Percentiles rank a stretch among this genome's conserved stretches.
phyloP scores from a whole-genome alignment of 805 yeast genomes.

The Saccharomycodes ludwigii region DNA sequence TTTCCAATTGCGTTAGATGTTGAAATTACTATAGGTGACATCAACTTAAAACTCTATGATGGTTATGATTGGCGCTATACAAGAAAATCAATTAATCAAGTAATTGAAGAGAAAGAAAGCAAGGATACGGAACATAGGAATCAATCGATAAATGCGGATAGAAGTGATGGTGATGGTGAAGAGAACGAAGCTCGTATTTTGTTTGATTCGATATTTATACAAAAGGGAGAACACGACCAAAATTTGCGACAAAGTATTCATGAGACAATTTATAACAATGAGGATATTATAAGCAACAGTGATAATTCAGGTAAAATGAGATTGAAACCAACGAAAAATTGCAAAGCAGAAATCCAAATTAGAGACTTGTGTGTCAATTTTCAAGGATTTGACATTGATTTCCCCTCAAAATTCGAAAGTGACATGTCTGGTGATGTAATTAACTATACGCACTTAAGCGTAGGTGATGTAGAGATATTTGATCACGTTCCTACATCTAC shows the following conservation, averaged over 20 bases:
- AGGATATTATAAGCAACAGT: conserved; percentile 29
- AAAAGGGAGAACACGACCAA: conserved; percentile 26
- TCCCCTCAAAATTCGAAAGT: conserved; percentile 26
- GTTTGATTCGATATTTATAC: conserved; percentile 70
- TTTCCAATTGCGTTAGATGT: no score
- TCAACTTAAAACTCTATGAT: conserved; percentile 49
- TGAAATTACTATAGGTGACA: conserved; percentile 25
- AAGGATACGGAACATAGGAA: conserved; percentile 7
- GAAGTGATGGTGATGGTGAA: neutral
- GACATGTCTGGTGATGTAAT: conserved; percentile 31
- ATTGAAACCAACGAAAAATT: conserved; percentile 50
- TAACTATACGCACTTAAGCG: conserved; percentile 34
- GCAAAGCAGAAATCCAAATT: conserved; percentile 47
- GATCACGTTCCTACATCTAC: conserved; percentile 82
- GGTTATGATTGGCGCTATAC: conserved; percentile 91
- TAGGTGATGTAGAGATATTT: conserved; percentile 45
- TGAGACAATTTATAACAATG: conserved; percentile 23
- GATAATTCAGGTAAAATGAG: conserved; percentile 26
- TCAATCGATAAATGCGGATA: conserved; percentile 5
- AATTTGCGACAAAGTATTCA: neutral
- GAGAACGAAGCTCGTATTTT: conserved; percentile 22
- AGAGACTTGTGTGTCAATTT: conserved; percentile 39
- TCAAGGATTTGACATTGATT: conserved; percentile 32
- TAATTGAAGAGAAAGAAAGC: conserved; percentile 47
- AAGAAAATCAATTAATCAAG: conserved; percentile 48